Evolutionary conservation across 1,284 basidiomycete species (phyloP).

Genomic region (Mycena citricolor): DNA sequence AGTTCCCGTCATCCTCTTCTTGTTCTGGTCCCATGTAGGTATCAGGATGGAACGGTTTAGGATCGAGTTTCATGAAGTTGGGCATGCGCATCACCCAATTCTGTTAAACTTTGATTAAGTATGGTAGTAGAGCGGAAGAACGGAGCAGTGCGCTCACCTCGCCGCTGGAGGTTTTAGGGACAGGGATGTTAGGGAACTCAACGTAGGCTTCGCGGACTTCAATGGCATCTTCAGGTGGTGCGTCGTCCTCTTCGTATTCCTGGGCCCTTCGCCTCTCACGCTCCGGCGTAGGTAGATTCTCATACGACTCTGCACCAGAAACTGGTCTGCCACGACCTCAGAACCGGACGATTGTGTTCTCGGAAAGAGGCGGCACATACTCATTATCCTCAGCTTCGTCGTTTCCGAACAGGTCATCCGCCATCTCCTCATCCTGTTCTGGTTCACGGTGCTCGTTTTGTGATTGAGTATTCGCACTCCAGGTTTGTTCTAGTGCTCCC

Average conservation of each 20-base stretch:
- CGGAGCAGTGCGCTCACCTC: constrained; percentile 65
- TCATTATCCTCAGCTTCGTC: constrained; percentile 60
- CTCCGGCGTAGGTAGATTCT: constrained; percentile 69
- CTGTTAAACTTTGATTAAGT: constrained; percentile 38
- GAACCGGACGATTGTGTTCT: constrained; percentile 6
- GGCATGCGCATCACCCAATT: constrained; percentile 83
- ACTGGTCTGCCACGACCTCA: constrained; percentile 30
- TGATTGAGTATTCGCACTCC: constrained; percentile 14
- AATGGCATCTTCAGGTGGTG: constrained; percentile 51
- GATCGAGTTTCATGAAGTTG: constrained; percentile 80
- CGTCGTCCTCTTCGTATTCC: constrained; percentile 82
- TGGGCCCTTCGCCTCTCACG: constrained; percentile 64
- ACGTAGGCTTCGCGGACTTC: constrained; percentile 70
- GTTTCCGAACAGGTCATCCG: constrained; percentile 74
- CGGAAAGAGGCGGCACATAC: too few species aligned
- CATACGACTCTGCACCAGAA: constrained; percentile 56
- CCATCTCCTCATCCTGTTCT: constrained; percentile 64
- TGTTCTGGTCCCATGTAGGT: constrained; percentile 80
- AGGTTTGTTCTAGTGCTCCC: constrained; percentile 22
- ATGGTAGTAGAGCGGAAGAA: background rate
- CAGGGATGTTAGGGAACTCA: constrained; percentile 74
- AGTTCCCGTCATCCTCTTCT: constrained; percentile 63
- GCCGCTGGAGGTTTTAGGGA: constrained; percentile 69
- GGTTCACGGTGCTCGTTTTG: constrained; percentile 33
- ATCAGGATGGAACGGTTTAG: constrained; percentile 79